These are phyloP conservation scores for Fusarium lyarnte DNA, from an alignment of 2,329 filamentous ascomycete species.

Conservation along the genomic window DNA sequence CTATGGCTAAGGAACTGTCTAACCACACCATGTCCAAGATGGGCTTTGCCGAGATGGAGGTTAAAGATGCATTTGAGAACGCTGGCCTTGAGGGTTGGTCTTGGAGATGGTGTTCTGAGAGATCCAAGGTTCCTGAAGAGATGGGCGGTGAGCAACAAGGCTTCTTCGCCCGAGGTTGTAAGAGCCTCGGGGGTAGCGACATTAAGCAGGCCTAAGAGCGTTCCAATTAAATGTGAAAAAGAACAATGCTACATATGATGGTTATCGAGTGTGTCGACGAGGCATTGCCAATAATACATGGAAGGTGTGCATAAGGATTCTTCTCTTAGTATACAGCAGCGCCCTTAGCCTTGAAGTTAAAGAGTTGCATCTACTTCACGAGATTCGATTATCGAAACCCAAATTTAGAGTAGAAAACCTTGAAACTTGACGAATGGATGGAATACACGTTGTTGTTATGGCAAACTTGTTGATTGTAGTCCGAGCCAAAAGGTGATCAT, in stretches of 20 bases:
- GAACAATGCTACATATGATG: neutral
- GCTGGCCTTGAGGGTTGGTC: neutral
- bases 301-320: neutral
- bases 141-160: neutral
- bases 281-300: rapidly evolving
- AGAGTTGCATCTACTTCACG: no score
- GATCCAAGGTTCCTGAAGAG: neutral
- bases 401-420: no score
- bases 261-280: rapidly evolving
- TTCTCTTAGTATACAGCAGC: no score
- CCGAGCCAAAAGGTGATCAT: no score
- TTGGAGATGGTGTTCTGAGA: neutral
- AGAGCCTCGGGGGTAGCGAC: rapidly evolving
- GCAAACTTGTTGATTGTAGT: no score
- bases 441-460: no score
- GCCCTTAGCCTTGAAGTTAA: neutral
- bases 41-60: neutral
- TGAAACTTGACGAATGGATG: no score
- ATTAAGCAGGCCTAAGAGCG: neutral
- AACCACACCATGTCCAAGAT: neutral
- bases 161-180: neutral
- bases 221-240: rapidly evolving
- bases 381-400: no score
- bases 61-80: neutral
- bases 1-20: neutral